Percentiles rank a stretch among this genome's conserved stretches.
Evolutionary conservation across 768 basidiomycete genomes (phyloP).

Genomic region (Pleurotus pulmonarius): DNA sequence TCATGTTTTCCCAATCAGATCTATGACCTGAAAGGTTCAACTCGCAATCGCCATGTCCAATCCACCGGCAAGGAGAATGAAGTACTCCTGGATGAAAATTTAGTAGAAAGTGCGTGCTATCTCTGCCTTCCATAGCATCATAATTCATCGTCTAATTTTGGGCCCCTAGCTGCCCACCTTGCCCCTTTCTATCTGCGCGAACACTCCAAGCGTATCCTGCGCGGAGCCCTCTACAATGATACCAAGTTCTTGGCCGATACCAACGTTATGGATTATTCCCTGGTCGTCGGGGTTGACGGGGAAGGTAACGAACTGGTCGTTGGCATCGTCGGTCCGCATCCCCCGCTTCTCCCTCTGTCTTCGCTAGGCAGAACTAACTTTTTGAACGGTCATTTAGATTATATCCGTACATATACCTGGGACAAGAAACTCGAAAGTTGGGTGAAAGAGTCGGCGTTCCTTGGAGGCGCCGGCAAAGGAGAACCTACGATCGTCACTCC

Average conservation of each 20-base stretch:
- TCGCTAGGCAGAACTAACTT: constrained; percentile 7
- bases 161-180: constrained; percentile 66
- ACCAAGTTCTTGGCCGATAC: constrained; percentile 92
- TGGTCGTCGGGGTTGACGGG: constrained; percentile 92
- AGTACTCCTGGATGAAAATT: constrained; percentile 93
- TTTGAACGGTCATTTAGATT: constrained; percentile 49
- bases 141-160: not conserved
- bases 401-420: constrained; percentile 95
- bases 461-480: constrained; percentile 78
- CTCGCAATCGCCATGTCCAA: constrained; percentile 88
- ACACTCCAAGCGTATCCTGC: constrained; percentile 89
- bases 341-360: not conserved
- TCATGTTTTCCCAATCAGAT: constrained; percentile 46
- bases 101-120: constrained; percentile 71
- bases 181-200: constrained; percentile 94
- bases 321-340: constrained; percentile 86
- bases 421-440: constrained; percentile 98
- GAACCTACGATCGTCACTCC: constrained; percentile 98
- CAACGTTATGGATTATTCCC: constrained; percentile 97
- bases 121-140: constrained; percentile 3
- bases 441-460: constrained; percentile 93
- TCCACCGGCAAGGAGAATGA: constrained; percentile 89
- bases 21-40: constrained; percentile 96
- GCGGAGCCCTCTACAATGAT: constrained; percentile 90
- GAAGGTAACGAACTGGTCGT: constrained; percentile 87